Evolutionary conservation across 495 filamentous ascomycete genomes (phyloP), one percentile per base, ranked within the genome.

Genomic region (Neurospora terricola): DNA sequence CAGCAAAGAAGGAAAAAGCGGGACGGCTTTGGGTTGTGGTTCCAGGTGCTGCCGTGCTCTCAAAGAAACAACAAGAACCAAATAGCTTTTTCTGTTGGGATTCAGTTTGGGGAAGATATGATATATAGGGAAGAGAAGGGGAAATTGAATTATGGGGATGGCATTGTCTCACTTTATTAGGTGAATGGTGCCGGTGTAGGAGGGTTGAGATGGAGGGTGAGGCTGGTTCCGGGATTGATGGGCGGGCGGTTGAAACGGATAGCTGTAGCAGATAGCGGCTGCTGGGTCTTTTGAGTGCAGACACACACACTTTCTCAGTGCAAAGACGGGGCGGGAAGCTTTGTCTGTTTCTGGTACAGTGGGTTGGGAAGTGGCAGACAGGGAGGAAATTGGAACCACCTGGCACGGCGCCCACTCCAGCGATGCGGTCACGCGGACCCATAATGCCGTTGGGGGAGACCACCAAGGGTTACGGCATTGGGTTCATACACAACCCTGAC

Each of bases 371-470:
- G 71, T 59, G 37, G 27, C 43, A 30, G 73, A 12, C 10, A 48
- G 23, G 43, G 39, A 30, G 70, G 74, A 73, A 74, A 71, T 72
- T 39, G 74, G 74, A 70, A 76, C 66, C 27, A 62, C n/a, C n/a
- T n/a, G n/a, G n/a, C n/a, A n/a, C 27, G 54, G 6, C 27, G 2
- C 23, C 27, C 54, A 62, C 54, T 62, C 54, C 54, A 18, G 27
- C 45, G 72, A 70, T 59, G 45, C 69, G 73, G 72, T 78, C 76
- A 78, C 76, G 76, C 70, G 76, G 73, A 71, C 75, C 72, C 72
- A 72, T 75, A 73, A 77, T 34, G 14, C 27, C 27, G 27, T 34
- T 27, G 54, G 54, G 43, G 27, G 27, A 12, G 10, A 18, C 6
- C 54, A 66, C n/a, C n/a, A n/a, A n/a, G 27, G 54, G 54, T 66